These are phyloP conservation scores for Sclerotinia spermophila DNA, from an alignment of 2,329 filamentous ascomycete species.

Conservation along the genomic window DNA sequence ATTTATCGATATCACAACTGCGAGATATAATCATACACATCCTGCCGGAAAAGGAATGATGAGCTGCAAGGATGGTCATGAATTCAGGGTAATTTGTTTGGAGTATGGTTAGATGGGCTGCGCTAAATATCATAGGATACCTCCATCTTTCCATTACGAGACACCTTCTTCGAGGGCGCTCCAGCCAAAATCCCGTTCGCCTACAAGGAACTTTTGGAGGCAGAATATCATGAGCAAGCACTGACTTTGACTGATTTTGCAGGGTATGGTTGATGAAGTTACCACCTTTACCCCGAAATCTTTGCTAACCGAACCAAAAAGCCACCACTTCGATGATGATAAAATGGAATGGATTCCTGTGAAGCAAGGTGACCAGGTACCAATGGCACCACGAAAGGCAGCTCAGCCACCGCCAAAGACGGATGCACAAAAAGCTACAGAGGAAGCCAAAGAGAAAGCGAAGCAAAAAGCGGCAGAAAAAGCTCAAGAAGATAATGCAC, in stretches of 20 bases:
- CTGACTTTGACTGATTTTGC: constrained; percentile 50
- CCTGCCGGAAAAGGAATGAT: constrained; percentile 44
- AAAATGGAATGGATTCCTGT: constrained; percentile 38
- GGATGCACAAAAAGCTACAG: not conserved
- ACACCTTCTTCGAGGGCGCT: constrained; percentile 65
- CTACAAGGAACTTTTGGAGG: constrained; percentile 55
- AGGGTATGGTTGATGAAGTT: constrained; percentile 41
- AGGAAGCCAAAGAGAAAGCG: constrained; percentile 1
- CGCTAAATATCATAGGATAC: constrained; percentile 42
- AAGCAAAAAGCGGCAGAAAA: constrained; percentile 3
- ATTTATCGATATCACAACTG: constrained; percentile 81
- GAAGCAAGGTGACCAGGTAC: constrained; percentile 5
- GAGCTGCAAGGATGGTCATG: constrained; percentile 50
- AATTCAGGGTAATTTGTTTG: constrained; percentile 42
- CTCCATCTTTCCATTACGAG: constrained; percentile 65
- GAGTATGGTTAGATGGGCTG: not conserved
- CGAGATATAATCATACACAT: constrained; percentile 45
- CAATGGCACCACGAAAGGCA: constrained; percentile 27
- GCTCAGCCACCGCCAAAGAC: constrained; percentile 19
- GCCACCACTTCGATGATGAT: constrained; percentile 43
- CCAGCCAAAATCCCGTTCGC: constrained; percentile 62
- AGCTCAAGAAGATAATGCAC: constrained; percentile 3
- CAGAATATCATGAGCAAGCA: constrained; percentile 54
- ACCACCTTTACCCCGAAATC: constrained; percentile 25
- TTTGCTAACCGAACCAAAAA: constrained; percentile 24